These are phyloP conservation scores for Phalaenopsis equestris DNA, from an alignment of 106 monocot species.

Conservation along the genomic window DNA sequence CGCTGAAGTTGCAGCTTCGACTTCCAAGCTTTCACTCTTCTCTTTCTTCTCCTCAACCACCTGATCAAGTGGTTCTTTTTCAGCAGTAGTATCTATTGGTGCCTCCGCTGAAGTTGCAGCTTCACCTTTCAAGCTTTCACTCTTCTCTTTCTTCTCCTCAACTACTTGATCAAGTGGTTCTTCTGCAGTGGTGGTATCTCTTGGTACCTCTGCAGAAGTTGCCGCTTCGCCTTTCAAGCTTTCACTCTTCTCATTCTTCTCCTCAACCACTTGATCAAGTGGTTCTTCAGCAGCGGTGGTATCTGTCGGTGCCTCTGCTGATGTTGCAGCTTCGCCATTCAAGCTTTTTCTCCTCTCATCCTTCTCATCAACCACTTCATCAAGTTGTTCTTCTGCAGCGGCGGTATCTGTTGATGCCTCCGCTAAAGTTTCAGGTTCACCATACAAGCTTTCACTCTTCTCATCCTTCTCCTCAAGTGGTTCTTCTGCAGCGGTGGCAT, in stretches of 20 bases:
- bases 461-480: background rate
- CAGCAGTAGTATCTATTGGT: background rate
- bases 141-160: background rate
- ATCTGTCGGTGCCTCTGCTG: too few relatives aligned
- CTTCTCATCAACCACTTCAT: background rate
- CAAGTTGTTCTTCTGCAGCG: background rate
- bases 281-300: too few relatives aligned
- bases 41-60: too few relatives aligned
- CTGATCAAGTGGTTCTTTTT: background rate
- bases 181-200: too few relatives aligned
- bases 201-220: too few relatives aligned
- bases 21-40: constrained; percentile 13
- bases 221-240: too few relatives aligned
- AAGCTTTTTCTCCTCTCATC: background rate
- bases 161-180: too few relatives aligned
- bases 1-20: background rate
- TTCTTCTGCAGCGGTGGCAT: background rate
- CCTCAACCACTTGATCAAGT: too few relatives aligned
- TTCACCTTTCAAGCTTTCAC: constrained; percentile 13
- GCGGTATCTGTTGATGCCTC: background rate
- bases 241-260: too few relatives aligned
- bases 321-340: too few relatives aligned
- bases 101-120: background rate
- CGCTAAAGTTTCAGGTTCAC: background rate
- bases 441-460: constrained; percentile 15